These are phyloP conservation scores for Schwanniomyces polymorphus DNA, from an alignment of 805 yeast genomes.

Conservation along the genomic window DNA sequence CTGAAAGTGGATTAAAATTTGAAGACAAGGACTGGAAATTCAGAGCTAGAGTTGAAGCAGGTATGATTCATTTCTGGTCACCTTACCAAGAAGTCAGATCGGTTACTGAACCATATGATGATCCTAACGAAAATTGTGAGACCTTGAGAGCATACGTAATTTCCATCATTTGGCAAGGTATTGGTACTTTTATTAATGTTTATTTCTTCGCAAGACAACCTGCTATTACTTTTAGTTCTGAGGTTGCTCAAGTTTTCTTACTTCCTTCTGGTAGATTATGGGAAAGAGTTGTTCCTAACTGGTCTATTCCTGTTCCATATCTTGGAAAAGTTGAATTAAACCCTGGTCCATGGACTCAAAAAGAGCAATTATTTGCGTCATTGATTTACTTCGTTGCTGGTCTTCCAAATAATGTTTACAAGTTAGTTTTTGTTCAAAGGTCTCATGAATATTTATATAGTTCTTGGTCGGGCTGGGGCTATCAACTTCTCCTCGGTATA, in stretches of 20 bases:
- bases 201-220: conserved; percentile 62
- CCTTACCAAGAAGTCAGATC: conserved; percentile 72
- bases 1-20: neutral
- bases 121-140: conserved; percentile 47
- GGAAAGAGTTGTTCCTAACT: conserved; percentile 37
- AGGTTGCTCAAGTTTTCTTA: conserved; percentile 59
- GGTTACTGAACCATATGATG: conserved; percentile 54
- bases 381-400: conserved; percentile 38
- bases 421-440: conserved; percentile 40
- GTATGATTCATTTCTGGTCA: conserved; percentile 30
- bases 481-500: conserved; percentile 5
- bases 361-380: conserved; percentile 57
- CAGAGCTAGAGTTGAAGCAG: conserved; percentile 39
- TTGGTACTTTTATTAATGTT: conserved; percentile 60
- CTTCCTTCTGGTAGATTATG: conserved; percentile 59
- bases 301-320: conserved; percentile 23
- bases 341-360: conserved; percentile 62
- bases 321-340: conserved; percentile 39
- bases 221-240: conserved; percentile 46
- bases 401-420: conserved; percentile 56
- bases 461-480: conserved; percentile 8
- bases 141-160: conserved; percentile 57
- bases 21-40: conserved; percentile 20
- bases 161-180: conserved; percentile 49
- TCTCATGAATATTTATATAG: conserved; percentile 11